phyloP scores from a whole-genome alignment of 345 rosid species.

The Pistacia vera region DNA sequence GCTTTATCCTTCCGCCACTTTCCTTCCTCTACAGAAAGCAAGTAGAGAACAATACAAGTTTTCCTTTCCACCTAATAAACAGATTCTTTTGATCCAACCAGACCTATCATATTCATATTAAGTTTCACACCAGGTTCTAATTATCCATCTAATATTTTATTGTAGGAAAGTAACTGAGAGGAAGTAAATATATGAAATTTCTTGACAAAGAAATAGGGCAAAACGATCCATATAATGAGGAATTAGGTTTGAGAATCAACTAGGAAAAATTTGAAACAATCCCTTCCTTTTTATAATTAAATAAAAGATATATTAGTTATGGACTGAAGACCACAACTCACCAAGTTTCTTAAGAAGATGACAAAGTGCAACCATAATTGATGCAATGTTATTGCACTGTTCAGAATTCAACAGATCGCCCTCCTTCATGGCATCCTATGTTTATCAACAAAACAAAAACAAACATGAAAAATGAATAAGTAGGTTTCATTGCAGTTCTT shows the following conservation, averaged over 20 bases:
- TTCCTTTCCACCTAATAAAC: not conserved
- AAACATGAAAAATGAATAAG: not conserved
- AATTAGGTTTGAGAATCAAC: not conserved
- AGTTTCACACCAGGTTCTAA: not conserved
- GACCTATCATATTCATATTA: not conserved
- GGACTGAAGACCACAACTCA: conserved; percentile 32
- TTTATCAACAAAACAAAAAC: not conserved
- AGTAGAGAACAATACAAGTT: not conserved
- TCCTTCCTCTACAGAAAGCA: not conserved
- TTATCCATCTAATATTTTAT: not conserved
- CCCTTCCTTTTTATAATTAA: not conserved
- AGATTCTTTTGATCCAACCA: not conserved
- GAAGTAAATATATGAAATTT: not conserved
- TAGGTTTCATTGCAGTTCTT: not conserved
- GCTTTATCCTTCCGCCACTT: not conserved
- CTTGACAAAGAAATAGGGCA: not conserved
- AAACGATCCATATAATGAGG: not conserved
- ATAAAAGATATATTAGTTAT: not conserved
- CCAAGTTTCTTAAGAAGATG: conserved; percentile 68
- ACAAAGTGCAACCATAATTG: conserved; percentile 74
- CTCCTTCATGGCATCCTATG: conserved; percentile 43
- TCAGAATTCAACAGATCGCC: conserved; percentile 46
- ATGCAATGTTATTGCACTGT: conserved; percentile 36
- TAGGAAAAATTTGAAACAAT: not conserved
- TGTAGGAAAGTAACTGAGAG: not conserved